Conservation (phyloP, 169 alveolate genomes). For the Sarcocystis neurona region DNA sequence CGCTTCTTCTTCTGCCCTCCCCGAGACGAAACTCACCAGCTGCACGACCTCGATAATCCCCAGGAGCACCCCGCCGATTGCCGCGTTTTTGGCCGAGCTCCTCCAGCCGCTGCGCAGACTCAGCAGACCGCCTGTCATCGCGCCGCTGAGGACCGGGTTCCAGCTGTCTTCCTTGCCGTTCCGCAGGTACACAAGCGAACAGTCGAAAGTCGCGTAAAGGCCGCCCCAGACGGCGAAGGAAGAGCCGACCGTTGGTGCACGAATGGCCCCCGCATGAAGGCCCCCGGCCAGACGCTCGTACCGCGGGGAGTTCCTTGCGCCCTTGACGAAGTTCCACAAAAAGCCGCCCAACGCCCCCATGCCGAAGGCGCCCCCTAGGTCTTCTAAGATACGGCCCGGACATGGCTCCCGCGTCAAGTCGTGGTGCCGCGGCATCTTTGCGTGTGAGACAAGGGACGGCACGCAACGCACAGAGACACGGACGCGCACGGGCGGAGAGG, state of each 20-base stretch:
- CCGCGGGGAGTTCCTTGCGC: constrained; percentile 91
- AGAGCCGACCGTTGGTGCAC: constrained; percentile 94
- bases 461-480: neutral
- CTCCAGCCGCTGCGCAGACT: constrained; percentile 71
- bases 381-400: constrained; percentile 95
- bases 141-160: constrained; percentile 94
- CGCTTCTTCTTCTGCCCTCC: neutral
- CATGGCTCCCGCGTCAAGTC: constrained; percentile 93
- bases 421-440: constrained; percentile 63
- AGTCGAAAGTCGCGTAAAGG: constrained; percentile 91
- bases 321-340: constrained; percentile 90
- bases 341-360: constrained; percentile 96
- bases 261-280: constrained; percentile 87
- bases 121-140: constrained; percentile 91
- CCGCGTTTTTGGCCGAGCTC: constrained; percentile 67
- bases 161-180: constrained; percentile 93
- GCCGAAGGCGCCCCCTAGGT: constrained; percentile 96
- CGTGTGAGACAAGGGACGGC: neutral
- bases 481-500: too few relatives aligned
- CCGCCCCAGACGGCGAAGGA: constrained; percentile 97
- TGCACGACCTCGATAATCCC: constrained; percentile 71
- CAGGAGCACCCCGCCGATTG: constrained; percentile 70
- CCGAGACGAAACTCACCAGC: constrained; percentile 32
- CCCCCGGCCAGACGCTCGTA: constrained; percentile 87
- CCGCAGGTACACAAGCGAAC: constrained; percentile 88